A percentile compares a stretch with the other conserved stretches of the same genome.
These are phyloP conservation scores for Camellia japonica DNA, from an alignment of 148 eudicot species.

Conservation along the genomic window DNA sequence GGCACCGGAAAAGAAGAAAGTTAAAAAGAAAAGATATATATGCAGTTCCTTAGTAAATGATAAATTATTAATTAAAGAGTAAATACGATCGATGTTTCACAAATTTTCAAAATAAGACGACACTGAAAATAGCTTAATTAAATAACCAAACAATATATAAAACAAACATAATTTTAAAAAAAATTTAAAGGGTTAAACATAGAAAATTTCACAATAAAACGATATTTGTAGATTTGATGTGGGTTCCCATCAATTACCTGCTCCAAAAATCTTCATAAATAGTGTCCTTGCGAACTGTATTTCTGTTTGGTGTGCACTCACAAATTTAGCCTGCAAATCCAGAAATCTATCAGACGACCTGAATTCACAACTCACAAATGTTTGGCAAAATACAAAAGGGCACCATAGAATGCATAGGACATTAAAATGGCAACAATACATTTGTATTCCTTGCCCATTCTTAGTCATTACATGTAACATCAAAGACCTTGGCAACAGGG, in stretches of 20 bases:
- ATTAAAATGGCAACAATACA: neutral
- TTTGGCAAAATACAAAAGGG: neutral
- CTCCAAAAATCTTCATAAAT: constrained; percentile 33
- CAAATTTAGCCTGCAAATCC: constrained; percentile 67
- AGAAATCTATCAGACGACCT: constrained; percentile 13
- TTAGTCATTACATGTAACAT: neutral
- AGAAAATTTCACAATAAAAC: neutral
- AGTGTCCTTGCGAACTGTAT: constrained; percentile 58
- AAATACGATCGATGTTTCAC: neutral
- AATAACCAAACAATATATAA: neutral
- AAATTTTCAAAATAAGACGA: neutral
- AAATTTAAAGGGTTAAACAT: too few species aligned
- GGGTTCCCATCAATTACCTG: constrained; percentile 46
- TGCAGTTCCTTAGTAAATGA: neutral
- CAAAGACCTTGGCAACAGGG: neutral
- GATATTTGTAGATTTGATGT: too few species aligned
- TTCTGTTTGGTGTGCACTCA: constrained; percentile 59
- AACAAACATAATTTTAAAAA: neutral
- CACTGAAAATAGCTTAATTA: neutral
- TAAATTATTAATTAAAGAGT: neutral
- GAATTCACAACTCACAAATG: neutral
- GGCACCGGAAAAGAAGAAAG: neutral
- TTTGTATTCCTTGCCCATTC: neutral
- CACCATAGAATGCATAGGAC: neutral
- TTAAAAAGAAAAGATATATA: too few species aligned